These are phyloP conservation scores for Cladorrhinum sp. DNA, from an alignment of 2,329 filamentous ascomycete genomes.

Conservation along the genomic window DNA sequence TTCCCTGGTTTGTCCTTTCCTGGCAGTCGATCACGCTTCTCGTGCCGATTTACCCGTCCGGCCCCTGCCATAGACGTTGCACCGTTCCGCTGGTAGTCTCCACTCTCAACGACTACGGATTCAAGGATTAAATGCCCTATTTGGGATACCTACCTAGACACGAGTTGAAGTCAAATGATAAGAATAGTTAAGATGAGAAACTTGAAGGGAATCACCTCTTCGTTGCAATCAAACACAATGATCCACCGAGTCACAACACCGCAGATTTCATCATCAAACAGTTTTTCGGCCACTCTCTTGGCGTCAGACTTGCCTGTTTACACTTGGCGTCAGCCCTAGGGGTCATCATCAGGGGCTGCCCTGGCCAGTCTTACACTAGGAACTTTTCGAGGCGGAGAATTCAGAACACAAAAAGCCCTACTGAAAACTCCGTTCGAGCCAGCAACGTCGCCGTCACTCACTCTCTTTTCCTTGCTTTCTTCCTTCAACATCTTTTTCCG, in stretches of 20 bases:
- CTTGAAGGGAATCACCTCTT: no score
- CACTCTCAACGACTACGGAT: neutral
- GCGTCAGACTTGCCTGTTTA: neutral
- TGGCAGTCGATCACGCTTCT: neutral
- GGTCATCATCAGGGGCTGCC: neutral
- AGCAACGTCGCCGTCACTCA: neutral
- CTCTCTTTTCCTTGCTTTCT: neutral
- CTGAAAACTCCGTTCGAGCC: neutral
- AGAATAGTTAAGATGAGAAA: no score
- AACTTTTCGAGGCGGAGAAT: neutral
- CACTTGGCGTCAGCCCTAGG: slow-evolving; percentile 2
- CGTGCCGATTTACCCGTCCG: neutral
- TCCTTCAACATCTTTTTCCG: neutral
- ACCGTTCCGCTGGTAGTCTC: neutral
- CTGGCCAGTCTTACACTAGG: neutral
- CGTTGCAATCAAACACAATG: no score
- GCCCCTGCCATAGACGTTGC: neutral
- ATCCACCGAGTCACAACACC: neutral
- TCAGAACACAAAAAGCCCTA: neutral
- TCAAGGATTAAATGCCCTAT: neutral
- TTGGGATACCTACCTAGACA: no score
- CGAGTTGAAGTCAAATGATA: no score
- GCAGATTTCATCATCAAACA: neutral
- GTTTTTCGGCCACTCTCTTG: neutral
- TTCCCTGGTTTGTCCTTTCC: neutral